These are phyloP conservation scores for Echeveria elegans DNA, from an alignment of 164 flowering plant species.

Conservation along the genomic window DNA sequence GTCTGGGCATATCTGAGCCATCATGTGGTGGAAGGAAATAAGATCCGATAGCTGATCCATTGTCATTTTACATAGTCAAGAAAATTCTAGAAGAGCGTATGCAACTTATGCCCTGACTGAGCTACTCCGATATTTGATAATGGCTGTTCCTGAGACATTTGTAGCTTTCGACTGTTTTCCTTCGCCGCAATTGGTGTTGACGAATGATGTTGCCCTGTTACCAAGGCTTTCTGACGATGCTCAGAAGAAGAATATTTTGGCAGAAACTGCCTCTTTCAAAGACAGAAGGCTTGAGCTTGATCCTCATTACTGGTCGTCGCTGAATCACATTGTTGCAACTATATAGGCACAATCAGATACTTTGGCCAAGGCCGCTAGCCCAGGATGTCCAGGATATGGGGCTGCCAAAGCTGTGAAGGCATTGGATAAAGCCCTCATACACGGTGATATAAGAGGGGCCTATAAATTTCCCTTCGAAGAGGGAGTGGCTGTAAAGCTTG, in stretches of 20 bases:
- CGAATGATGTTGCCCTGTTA: conserved; percentile 36
- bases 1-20: too few species aligned
- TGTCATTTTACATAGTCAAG: too few species aligned
- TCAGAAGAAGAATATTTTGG: conserved; percentile 26
- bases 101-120: conserved; percentile 63
- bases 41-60: too few species aligned
- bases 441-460: conserved; percentile 65
- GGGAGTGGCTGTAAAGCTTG: conserved; percentile 56
- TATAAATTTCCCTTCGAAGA: conserved; percentile 61
- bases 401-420: conserved; percentile 75
- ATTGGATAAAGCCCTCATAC: conserved; percentile 62
- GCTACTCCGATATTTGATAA: conserved; percentile 76
- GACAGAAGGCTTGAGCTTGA: conserved; percentile 40
- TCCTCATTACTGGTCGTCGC: conserved; percentile 38
- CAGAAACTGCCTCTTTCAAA: conserved; percentile 28
- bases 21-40: too few species aligned
- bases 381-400: conserved; percentile 50
- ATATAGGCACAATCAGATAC: conserved; percentile 60
- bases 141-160: conserved; percentile 92
- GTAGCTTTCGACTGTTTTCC: conserved; percentile 95
- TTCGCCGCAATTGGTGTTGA: conserved; percentile 50
- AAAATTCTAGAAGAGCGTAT: conserved; percentile 65
- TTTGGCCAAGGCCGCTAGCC: conserved; percentile 63
- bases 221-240: conserved; percentile 37
- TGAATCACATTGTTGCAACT: conserved; percentile 53